phyloP scores from a whole-genome alignment of 2,329 filamentous ascomycete genomes.

The Talaromyces islandicus region DNA sequence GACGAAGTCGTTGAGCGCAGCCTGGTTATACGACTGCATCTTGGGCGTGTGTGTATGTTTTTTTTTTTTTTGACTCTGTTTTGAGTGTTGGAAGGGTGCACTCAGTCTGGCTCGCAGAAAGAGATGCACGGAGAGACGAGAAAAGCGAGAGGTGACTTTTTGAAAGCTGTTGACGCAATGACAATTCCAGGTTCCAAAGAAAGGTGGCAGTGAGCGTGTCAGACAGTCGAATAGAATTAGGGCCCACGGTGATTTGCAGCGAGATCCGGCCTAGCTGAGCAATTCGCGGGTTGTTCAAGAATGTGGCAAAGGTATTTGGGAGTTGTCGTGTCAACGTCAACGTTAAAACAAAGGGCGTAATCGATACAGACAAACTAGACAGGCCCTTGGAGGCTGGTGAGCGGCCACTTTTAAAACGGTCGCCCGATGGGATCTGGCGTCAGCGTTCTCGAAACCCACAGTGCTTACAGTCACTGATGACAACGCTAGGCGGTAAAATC shows the following conservation, averaged over 20 bases:
- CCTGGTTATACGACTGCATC: conserved; percentile 27
- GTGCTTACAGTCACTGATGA: conserved; percentile 6
- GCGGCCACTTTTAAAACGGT: neutral
- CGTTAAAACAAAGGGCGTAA: conserved; percentile 15
- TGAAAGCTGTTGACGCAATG: conserved; percentile 1
- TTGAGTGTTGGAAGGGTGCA: neutral
- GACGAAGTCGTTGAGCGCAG: conserved; percentile 44
- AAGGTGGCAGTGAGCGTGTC: neutral
- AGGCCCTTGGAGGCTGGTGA: neutral
- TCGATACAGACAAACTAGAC: conserved; percentile 12
- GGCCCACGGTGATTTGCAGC: conserved; percentile 8
- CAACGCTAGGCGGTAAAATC: conserved; percentile 8
- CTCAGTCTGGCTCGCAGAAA: conserved; percentile 6
- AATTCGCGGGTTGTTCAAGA: conserved; percentile 16
- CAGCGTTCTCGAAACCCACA: neutral
- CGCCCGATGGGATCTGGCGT: neutral
- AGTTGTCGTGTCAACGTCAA: conserved; percentile 30
- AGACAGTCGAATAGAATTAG: neutral
- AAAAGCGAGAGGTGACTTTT: neutral
- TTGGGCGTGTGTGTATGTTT: conserved; percentile 8
- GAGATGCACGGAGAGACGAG: neutral
- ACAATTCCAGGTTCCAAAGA: neutral
- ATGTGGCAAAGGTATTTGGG: conserved; percentile 27
- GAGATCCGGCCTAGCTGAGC: conserved; percentile 25
- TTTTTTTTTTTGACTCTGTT: too few relatives aligned